Percentiles rank a stretch among this genome's conserved stretches.
phyloP scores from a whole-genome alignment of 2,329 filamentous ascomycete genomes.

The Dothidotthia symphoricarpi region DNA sequence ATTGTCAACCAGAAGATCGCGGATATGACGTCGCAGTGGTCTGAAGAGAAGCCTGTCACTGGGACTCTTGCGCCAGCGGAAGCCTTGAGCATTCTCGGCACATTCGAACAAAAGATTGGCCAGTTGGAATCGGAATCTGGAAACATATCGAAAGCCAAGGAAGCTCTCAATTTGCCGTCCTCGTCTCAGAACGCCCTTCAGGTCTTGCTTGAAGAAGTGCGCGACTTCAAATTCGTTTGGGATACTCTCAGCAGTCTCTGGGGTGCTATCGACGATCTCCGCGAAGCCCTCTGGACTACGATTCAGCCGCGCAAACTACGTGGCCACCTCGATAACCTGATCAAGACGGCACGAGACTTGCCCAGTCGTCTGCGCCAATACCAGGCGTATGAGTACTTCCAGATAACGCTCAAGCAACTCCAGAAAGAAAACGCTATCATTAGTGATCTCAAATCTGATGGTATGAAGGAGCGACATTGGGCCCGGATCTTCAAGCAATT shows the following conservation, averaged over 20 bases:
- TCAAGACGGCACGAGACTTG: conserved; percentile 99
- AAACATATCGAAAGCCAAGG: conserved; percentile 95
- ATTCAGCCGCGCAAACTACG: conserved; percentile 93
- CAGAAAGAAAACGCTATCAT: conserved; percentile 89
- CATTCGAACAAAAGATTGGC: conserved; percentile 82
- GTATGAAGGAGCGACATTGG: conserved; percentile 95
- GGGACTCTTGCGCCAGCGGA: conserved; percentile 88
- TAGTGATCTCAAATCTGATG: conserved; percentile 90
- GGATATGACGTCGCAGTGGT: conserved; percentile 85
- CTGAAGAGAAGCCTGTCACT: conserved; percentile 94
- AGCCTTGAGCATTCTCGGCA: conserved; percentile 75
- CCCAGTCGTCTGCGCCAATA: conserved; percentile 98
- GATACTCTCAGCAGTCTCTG: conserved; percentile 92
- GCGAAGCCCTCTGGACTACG: conserved; percentile 90
- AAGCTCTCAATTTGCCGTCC: conserved; percentile 85
- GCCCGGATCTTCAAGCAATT: conserved; percentile 95
- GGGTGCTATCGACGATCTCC: conserved; percentile 90
- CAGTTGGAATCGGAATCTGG: conserved; percentile 82
- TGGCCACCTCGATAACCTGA: conserved; percentile 81
- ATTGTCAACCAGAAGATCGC: conserved; percentile 84
- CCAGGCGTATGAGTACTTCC: conserved; percentile 98
- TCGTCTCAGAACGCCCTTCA: conserved; percentile 76
- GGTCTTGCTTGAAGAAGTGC: conserved; percentile 90
- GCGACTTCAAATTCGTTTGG: conserved; percentile 99
- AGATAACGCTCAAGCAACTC: conserved; percentile 81